Percentiles rank a stretch among this genome's conserved stretches.
Evolutionary conservation across 2,329 filamentous ascomycete genomes (phyloP).

Genomic region (Colletotrichum tabaci): DNA sequence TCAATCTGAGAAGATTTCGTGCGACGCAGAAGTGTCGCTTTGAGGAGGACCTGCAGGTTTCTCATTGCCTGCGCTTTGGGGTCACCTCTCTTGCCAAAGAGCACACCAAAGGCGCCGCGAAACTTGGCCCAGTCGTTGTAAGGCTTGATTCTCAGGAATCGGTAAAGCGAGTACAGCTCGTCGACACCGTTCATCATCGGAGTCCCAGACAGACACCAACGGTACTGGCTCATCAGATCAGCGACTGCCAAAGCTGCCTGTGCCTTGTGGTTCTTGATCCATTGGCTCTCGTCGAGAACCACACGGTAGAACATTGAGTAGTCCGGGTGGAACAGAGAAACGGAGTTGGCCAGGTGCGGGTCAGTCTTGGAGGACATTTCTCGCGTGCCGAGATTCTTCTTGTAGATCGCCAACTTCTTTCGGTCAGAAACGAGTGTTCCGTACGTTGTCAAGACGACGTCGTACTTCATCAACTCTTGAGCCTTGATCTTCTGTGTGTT

Average conservation of each 20-base stretch:
- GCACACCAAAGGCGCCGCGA: slow-evolving; percentile 61
- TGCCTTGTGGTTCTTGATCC: slow-evolving; percentile 81
- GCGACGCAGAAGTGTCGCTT: slow-evolving; percentile 85
- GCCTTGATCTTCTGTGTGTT: slow-evolving; percentile 69
- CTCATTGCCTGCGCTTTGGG: slow-evolving; percentile 76
- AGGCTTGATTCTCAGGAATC: slow-evolving; percentile 83
- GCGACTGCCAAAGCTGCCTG: slow-evolving; percentile 66
- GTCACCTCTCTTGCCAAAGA: slow-evolving; percentile 58
- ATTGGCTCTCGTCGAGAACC: slow-evolving; percentile 85
- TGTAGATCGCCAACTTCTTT: slow-evolving; percentile 64
- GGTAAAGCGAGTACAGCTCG: slow-evolving; percentile 83
- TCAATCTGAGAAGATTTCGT: slow-evolving; percentile 86
- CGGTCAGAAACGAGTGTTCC: slow-evolving; percentile 78
- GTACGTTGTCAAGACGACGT: slow-evolving; percentile 86
- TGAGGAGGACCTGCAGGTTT: slow-evolving; percentile 81
- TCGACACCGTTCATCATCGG: slow-evolving; percentile 90
- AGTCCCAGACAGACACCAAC: slow-evolving; percentile 85
- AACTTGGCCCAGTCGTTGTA: slow-evolving; percentile 79
- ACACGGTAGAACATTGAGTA: slow-evolving; percentile 76
- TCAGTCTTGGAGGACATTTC: slow-evolving; percentile 56
- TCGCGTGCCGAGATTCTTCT: slow-evolving; percentile 61
- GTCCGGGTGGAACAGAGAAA: slow-evolving; percentile 73
- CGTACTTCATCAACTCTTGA: slow-evolving; percentile 73
- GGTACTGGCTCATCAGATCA: slow-evolving; percentile 70
- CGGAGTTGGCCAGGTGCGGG: slow-evolving; percentile 54